Conservation (phyloP, 2,329 filamentous ascomycete genomes). For the Trichoderma harzianum region DNA sequence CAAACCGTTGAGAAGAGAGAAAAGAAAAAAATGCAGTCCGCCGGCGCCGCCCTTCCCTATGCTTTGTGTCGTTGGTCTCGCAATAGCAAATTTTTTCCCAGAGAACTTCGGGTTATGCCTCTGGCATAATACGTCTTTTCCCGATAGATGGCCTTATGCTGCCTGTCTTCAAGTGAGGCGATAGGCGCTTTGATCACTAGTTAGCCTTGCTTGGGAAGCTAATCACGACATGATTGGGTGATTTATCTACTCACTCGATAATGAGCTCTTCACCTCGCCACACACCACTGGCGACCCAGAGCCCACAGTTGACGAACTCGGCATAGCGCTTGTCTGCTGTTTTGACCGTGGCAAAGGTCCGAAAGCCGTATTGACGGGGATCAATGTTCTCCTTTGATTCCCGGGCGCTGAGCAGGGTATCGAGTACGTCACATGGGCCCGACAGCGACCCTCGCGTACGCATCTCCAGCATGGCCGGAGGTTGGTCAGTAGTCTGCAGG, state of each 20-base stretch:
- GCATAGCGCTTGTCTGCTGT: constrained; percentile 48
- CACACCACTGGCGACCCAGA: constrained; percentile 50
- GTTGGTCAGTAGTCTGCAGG: constrained; percentile 45
- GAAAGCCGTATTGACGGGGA: constrained; percentile 45
- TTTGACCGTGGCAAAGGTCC: constrained; percentile 49
- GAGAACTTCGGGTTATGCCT: neutral
- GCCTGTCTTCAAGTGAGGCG: constrained; percentile 19
- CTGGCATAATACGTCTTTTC: neutral
- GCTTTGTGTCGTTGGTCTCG: neutral
- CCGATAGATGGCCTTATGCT: neutral
- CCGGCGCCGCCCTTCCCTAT: constrained; percentile 4
- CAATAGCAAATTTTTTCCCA: neutral
- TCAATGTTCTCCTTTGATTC: constrained; percentile 38
- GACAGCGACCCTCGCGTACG: constrained; percentile 47
- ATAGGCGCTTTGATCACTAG: constrained; percentile 18
- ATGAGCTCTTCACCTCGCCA: constrained; percentile 45
- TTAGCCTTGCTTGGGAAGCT: neutral
- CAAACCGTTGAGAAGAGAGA: neutral
- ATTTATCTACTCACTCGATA: constrained; percentile 39
- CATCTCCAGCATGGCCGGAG: constrained; percentile 46
- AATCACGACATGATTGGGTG: neutral
- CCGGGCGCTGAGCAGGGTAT: constrained; percentile 37
- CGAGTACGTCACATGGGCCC: constrained; percentile 43
- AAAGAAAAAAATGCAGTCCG: neutral
- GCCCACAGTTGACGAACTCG: constrained; percentile 47